Base-by-base conservation (phyloP, 441 rosid species). In the Bruguiera hainesii region DNA sequence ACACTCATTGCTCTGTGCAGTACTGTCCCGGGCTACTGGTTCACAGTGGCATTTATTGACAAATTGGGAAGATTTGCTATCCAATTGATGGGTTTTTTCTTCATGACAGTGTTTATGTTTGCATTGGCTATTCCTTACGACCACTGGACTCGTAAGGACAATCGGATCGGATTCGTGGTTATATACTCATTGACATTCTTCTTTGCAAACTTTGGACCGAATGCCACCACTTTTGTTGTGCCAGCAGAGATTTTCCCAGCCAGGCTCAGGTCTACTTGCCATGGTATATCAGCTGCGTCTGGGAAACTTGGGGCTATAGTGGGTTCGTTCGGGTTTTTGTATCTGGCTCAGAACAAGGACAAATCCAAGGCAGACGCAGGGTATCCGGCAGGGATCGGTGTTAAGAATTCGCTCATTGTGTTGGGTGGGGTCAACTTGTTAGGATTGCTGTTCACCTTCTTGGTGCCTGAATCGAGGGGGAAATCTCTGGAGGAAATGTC, bases 211-310 rank as follows among this genome's bases (percentile, higher is more conserved):
- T 91, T 89, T 37, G 97, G 96, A 63, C 97, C 97, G 3, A 91
- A 91, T 52, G 91, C 94, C 3, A 91, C 94, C 8, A 89, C 96
- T 18, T 86, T 86, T 35, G 92, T 91, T 0, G 96, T 89, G 67
- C 96, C 97, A 0, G 97, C 97, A 3, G 96, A 89, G 83, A 91
- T 91, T 61, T 91, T 91, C 79, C 96, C 97, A 0, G 91, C 97
- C 9, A 82, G 93, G 73, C 76, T 91, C 20, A 81, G 96, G 78
- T 89, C 93, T 11, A 91, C 97, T 25, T 91, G 97, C 81, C 97
- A 91, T 31, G 97, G 97, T 8, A 89, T 89, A 52, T 91, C 97
- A 30, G 93, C 96, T 1, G 96, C 96, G 2, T 76, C 87, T 0
- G 97, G 97, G 31, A 91, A 89, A 74, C 80, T 91, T 1, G 97